These are phyloP conservation scores for Lactifluus echinatus DNA, from an alignment of 768 basidiomycete genomes.

Conservation along the genomic window DNA sequence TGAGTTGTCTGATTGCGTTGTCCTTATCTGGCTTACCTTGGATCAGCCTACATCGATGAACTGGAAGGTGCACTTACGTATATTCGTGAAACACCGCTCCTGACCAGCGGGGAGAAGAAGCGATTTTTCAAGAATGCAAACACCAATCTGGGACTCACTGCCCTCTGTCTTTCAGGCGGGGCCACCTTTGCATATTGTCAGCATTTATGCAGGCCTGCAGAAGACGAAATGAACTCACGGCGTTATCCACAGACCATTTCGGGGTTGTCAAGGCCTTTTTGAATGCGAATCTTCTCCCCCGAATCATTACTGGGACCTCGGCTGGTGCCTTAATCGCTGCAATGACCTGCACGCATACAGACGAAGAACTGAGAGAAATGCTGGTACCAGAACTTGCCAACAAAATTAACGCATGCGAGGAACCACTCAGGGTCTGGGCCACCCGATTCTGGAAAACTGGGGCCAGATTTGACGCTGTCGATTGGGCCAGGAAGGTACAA, in stretches of 20 bases:
- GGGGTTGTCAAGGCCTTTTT: conserved; percentile 91
- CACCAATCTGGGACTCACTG: conserved; percentile 84
- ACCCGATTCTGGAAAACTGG: conserved; percentile 76
- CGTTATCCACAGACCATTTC: conserved; percentile 53
- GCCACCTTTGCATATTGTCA: conserved; percentile 91
- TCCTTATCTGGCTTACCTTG: not conserved
- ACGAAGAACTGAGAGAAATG: conserved; percentile 72
- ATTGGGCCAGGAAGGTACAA: conserved; percentile 82
- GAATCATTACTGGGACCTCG: conserved; percentile 91
- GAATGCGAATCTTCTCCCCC: conserved; percentile 76
- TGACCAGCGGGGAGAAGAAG: conserved; percentile 82
- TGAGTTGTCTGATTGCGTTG: conserved; percentile 27
- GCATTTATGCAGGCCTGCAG: conserved; percentile 22
- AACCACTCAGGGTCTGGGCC: conserved; percentile 61
- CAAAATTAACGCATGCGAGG: conserved; percentile 75
- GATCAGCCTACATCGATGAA: conserved; percentile 68
- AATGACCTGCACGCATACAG: conserved; percentile 78
- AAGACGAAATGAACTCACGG: not conserved
- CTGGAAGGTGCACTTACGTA: conserved; percentile 67
- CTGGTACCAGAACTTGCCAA: conserved; percentile 80
- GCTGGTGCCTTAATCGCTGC: conserved; percentile 78
- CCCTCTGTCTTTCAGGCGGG: conserved; percentile 92
- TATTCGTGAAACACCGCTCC: conserved; percentile 61
- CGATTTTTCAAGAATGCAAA: conserved; percentile 86
- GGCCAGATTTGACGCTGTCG: conserved; percentile 86